Base-by-base conservation (phyloP, 192 early-diverging fungal genomes). In the Gryganskiella cystojenkinii region DNA sequence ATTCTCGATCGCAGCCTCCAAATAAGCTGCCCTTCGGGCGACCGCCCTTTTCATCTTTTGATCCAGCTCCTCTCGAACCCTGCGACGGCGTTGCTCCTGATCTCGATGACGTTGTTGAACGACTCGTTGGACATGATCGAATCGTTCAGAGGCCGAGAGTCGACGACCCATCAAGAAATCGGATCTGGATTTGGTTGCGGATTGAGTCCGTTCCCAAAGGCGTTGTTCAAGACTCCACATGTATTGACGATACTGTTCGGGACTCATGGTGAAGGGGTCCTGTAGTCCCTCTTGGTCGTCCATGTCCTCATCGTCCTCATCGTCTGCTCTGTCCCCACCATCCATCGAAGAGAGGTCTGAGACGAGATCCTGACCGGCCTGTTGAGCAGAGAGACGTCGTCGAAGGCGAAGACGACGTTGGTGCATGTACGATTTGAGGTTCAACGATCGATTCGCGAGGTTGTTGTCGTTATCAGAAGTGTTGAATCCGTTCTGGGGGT, bases 31-130 rank as follows among this genome's bases (percentile, higher is more conserved):
- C 57, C 66, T 30, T 19, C 74, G 51, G 4, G 66, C 67, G 66
- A 78, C 68, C 30, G 74, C 74, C 28, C 52, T 42, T 30, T 68
- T 25, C 74, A 78, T 78, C 56, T 78, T 78, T 60, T 78, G 74
- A 25, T 78, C 74, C 14, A 78, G 49, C 22, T 78, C 53, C 49
- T 78, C 65, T 34, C 74, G 65, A 22, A 24, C 74, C 49, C 49
- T 55, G 20, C 55, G 66, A 20, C 64, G 74, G 20, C 67, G 50
- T 33, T 55, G 46, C 50, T 78, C 66, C n/a, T 69, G 74, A 42
- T 61, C 66, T 19, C 61, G 51, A 1, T 66, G 47, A 49, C 63
- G 66, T 22, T 61, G 60, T 31, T 64, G 61, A 0, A 78, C 74
- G 25, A 78, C 74, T 28, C 55, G 61, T 34, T 64, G 61, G 19